Base-by-base conservation (phyloP, 257 asterid species). In the Agastache rugosa region DNA sequence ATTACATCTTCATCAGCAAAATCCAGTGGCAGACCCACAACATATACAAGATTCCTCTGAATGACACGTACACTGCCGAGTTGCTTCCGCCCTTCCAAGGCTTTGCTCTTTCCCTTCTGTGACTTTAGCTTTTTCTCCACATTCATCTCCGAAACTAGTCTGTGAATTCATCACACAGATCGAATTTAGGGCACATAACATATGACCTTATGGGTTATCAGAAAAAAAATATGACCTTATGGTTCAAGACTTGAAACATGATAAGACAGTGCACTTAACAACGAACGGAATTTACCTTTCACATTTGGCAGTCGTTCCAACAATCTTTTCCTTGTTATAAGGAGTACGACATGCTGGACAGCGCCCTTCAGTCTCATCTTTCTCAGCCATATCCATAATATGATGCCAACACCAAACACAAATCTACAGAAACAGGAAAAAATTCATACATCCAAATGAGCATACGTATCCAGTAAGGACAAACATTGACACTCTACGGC, bases 321-420 rank as follows among this genome's bases (percentile, higher is more conserved):
- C 98, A 84, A 95, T 87, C 89, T 89, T 95, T 78, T 95, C 98
- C 89, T 95, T 95, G 85, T 95, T 87, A 84, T 95, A 95, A 83
- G 98, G 92, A 77, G 83, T 76, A 67, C 99, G 98, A 75, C 99
- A 95, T 75, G 98, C 99, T 20, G 99, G 99, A 80, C 99, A 95
- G 17, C 99, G 95, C 45, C 99, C 98, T 78, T 88, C 96, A 59
- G 93, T 83, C 77, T 84, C 91, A 81, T 92, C 98, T 83, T 92
- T 95, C 90, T 92, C 99, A 61, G 98, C 99, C 98, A 95, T 92
- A 69, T 85, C 97, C 90, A 95, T 92, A 54, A 95, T 85, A 66
- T 95, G 99, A 83, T 95, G 98, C 99, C 99, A 95, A 79, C 99
- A 95, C 99, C 97, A 95, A 67, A 95, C 92, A 79, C 99, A 95